Evolutionary conservation across 768 basidiomycete species (phyloP).

Genomic region (Suillus lakei): DNA sequence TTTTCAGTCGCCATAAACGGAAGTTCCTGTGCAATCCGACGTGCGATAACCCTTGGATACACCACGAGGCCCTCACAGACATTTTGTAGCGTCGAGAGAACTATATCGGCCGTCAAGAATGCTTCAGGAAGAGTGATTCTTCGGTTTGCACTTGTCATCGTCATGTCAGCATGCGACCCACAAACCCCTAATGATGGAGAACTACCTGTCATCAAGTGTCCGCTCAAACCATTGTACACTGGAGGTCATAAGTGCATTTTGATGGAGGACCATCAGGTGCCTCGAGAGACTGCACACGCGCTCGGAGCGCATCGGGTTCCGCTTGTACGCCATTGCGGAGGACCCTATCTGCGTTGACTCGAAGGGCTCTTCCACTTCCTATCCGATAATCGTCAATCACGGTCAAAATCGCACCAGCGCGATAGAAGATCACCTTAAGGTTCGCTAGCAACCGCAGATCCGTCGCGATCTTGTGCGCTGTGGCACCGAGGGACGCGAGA

Average conservation of each 20-base stretch:
- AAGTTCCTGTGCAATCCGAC: conserved; percentile 91
- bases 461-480: conserved; percentile 97
- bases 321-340: conserved; percentile 98
- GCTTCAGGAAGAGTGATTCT: conserved; percentile 96
- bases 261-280: conserved; percentile 94
- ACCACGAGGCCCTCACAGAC: conserved; percentile 99
- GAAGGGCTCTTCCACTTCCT: conserved; percentile 99
- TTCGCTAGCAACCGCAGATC: conserved; percentile 94
- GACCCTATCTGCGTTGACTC: conserved; percentile 98
- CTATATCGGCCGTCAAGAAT: conserved; percentile 95
- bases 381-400: conserved; percentile 1
- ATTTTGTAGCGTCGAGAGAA: conserved; percentile 94
- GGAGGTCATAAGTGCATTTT: conserved; percentile 94
- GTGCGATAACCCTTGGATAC: conserved; percentile 93
- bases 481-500: conserved; percentile 88
- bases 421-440: conserved; percentile 63
- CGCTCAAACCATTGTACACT: conserved; percentile 99
- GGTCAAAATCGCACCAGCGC: background rate
- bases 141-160: conserved; percentile 79
- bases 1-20: conserved; percentile 99
- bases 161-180: background rate
- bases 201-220: conserved; percentile 92
- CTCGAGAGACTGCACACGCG: conserved; percentile 95
- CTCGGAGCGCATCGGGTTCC: conserved; percentile 99
- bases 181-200: conserved; percentile 5